Conservation (phyloP, 768 basidiomycete genomes). For the Erythrobasidium yunnanense region DNA sequence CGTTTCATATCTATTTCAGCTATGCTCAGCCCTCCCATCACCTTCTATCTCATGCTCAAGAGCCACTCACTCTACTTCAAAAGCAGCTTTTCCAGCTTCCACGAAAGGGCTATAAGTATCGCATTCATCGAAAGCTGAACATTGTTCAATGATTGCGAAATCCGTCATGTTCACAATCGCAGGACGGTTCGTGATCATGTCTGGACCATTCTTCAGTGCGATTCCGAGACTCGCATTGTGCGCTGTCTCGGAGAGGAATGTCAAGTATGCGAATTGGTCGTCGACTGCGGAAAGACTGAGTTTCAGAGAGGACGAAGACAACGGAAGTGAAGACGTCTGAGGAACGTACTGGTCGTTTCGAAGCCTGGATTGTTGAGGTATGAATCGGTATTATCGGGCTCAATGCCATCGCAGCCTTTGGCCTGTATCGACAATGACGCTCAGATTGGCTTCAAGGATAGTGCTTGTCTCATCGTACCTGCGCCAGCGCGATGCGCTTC, state of each 20-base stretch:
- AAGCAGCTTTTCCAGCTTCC: neutral
- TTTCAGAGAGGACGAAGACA: neutral
- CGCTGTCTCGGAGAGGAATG: constrained; percentile 3
- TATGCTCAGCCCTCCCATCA: too few species aligned
- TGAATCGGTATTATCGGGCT: constrained; percentile 8
- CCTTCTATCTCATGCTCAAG: too few species aligned
- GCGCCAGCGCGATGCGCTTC: constrained; percentile 16
- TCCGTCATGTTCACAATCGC: constrained; percentile 1
- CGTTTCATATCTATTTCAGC: neutral
- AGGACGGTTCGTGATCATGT: constrained; percentile 18
- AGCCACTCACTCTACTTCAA: constrained; percentile 10
- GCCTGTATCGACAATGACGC: neutral
- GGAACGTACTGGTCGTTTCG: constrained; percentile 4
- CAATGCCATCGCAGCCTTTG: constrained; percentile 19
- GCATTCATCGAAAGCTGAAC: constrained; percentile 5
- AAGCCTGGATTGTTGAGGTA: constrained; percentile 14
- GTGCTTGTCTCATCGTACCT: neutral
- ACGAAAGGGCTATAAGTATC: neutral
- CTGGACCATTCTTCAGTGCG: constrained; percentile 13
- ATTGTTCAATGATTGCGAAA: constrained; percentile 17
- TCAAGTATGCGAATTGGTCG: constrained; percentile 12
- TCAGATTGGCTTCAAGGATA: neutral
- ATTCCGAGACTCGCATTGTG: constrained; percentile 3
- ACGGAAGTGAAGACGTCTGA: too few species aligned
- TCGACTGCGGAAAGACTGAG: neutral